phyloP scores from a whole-genome alignment of 2,329 filamentous ascomycete species.

The Fusarium scirpi region DNA sequence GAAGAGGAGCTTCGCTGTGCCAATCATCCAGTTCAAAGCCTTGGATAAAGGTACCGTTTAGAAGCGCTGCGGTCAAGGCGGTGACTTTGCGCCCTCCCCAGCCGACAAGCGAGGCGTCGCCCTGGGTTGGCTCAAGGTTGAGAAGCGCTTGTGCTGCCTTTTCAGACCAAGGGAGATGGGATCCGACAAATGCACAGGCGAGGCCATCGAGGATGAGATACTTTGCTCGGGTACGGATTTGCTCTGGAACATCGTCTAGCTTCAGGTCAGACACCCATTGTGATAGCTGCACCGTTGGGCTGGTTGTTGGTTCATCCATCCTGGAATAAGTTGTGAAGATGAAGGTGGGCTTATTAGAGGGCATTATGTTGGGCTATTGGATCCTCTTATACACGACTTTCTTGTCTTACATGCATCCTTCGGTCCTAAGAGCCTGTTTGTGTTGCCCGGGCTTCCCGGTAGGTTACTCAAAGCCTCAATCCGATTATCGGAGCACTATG shows the following conservation, averaged over 20 bases:
- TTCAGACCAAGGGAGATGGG: slow-evolving; percentile 7
- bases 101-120: background rate
- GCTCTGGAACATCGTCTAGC: background rate
- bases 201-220: slow-evolving; percentile 6
- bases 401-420: background rate
- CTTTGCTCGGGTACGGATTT: background rate
- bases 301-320: background rate
- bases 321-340: background rate
- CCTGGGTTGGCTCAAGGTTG: slow-evolving; percentile 4
- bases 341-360: no score
- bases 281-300: slow-evolving; percentile 2
- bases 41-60: slow-evolving; percentile 12
- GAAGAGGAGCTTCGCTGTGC: slow-evolving; percentile 11
- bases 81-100: slow-evolving; percentile 6
- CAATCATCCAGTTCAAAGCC: slow-evolving; percentile 15
- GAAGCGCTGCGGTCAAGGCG: slow-evolving; percentile 3
- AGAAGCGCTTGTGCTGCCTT: slow-evolving; percentile 4
- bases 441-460: background rate
- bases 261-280: slow-evolving; percentile 3
- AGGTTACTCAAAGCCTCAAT: background rate
- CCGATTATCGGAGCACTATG: background rate
- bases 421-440: background rate
- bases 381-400: background rate
- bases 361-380: background rate
- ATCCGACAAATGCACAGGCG: slow-evolving; percentile 6